Percentiles rank a stretch among this genome's conserved stretches.
phyloP scores from a whole-genome alignment of 495 filamentous ascomycete species.

The Cercophora samala region DNA sequence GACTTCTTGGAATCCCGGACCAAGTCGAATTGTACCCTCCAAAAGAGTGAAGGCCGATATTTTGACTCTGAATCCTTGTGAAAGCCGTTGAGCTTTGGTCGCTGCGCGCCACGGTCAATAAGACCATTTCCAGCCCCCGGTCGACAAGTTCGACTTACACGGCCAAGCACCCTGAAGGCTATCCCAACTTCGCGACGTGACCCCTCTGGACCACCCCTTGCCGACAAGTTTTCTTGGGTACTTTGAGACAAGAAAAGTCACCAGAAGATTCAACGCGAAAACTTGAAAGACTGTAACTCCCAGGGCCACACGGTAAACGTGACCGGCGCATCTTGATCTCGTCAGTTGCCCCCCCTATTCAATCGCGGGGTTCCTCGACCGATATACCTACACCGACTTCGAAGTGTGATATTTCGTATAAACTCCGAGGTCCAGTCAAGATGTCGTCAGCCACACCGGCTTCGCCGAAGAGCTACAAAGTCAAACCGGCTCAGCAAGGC shows the following conservation, averaged over 20 bases:
- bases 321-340: neutral
- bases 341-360: neutral
- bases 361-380: neutral
- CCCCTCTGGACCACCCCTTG: neutral
- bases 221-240: neutral
- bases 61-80: neutral
- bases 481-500: constrained; percentile 50
- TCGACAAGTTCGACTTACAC: neutral
- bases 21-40: neutral
- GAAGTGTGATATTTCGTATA: neutral
- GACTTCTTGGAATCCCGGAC: neutral
- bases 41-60: neutral
- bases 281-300: neutral
- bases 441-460: constrained; percentile 48
- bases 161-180: neutral
- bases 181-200: neutral
- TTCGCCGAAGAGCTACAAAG: constrained; percentile 52
- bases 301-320: neutral
- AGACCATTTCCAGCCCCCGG: neutral
- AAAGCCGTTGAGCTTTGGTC: neutral
- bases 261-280: neutral
- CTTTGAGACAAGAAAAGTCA: neutral
- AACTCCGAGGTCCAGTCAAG: neutral
- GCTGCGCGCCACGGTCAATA: neutral
- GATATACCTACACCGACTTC: neutral